phyloP scores from a whole-genome alignment of 179 eudicot species.

The Amaranthus tricolor region DNA sequence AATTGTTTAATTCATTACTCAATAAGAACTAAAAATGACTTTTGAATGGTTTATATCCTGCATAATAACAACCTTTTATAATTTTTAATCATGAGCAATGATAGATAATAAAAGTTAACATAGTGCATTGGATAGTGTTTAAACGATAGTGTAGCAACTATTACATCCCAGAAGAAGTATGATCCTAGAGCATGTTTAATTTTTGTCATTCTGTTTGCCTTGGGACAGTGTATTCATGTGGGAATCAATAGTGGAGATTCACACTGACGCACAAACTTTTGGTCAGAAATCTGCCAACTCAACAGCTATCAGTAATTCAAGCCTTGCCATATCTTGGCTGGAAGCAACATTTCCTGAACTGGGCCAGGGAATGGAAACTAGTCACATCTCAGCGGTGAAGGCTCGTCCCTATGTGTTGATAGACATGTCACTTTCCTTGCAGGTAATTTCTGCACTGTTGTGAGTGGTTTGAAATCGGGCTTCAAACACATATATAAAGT shows the following conservation, averaged over 20 bases:
- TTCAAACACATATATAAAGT: neutral
- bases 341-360: constrained; percentile 91
- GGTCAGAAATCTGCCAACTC: constrained; percentile 68
- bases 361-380: constrained; percentile 45
- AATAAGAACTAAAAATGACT: neutral
- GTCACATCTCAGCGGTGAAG: constrained; percentile 48
- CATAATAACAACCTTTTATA: too few relatives aligned
- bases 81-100: too few relatives aligned
- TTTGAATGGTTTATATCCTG: too few relatives aligned
- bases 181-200: constrained; percentile 8
- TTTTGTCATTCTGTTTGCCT: constrained; percentile 1
- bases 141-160: too few relatives aligned
- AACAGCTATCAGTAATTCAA: constrained; percentile 62
- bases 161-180: neutral
- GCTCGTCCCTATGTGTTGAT: constrained; percentile 72
- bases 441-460: constrained; percentile 43
- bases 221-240: constrained; percentile 62
- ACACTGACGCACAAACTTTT: constrained; percentile 75
- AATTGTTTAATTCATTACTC: neutral
- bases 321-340: constrained; percentile 82
- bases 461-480: neutral
- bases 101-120: too few relatives aligned
- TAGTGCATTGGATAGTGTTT: too few relatives aligned
- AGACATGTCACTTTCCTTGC: constrained; percentile 77
- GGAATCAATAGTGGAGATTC: constrained; percentile 79